Conservation (phyloP, 176 grass and related monocot genomes). For the Zoysia japonica region DNA sequence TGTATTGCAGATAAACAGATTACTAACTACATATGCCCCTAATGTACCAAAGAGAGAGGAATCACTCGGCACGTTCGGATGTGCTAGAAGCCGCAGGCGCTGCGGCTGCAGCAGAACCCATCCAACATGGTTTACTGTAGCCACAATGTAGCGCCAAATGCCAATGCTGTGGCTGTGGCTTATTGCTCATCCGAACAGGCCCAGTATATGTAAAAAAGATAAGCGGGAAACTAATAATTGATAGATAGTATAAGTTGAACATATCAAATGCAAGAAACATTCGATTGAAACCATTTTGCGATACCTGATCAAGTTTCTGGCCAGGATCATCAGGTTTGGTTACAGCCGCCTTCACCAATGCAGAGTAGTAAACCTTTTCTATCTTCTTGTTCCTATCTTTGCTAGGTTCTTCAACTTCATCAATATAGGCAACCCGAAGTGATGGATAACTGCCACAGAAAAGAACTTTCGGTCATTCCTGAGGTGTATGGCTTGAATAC, state of each 20-base stretch:
- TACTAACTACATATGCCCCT: neutral
- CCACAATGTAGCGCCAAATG: too few species aligned
- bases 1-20: neutral
- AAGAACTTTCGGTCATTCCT: conserved; percentile 34
- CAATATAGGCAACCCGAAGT: conserved; percentile 95
- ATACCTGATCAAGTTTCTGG: conserved; percentile 89
- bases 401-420: conserved; percentile 83
- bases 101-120: too few species aligned
- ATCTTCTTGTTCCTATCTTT: conserved; percentile 68
- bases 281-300: conserved; percentile 28
- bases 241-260: conserved; percentile 23
- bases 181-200: too few species aligned
- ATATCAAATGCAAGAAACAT: neutral
- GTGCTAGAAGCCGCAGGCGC: too few species aligned
- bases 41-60: conserved; percentile 8
- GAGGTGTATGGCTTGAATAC: conserved; percentile 15
- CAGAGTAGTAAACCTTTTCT: conserved; percentile 90
- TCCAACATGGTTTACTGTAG: too few species aligned
- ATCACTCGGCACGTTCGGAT: neutral
- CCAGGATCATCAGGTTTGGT: conserved; percentile 67
- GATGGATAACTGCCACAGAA: conserved; percentile 72
- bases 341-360: conserved; percentile 70
- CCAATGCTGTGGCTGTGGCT: too few species aligned
- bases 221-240: neutral
- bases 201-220: too few species aligned